Conservation (phyloP, 192 early-diverging fungal species). For the Podila verticillata region DNA sequence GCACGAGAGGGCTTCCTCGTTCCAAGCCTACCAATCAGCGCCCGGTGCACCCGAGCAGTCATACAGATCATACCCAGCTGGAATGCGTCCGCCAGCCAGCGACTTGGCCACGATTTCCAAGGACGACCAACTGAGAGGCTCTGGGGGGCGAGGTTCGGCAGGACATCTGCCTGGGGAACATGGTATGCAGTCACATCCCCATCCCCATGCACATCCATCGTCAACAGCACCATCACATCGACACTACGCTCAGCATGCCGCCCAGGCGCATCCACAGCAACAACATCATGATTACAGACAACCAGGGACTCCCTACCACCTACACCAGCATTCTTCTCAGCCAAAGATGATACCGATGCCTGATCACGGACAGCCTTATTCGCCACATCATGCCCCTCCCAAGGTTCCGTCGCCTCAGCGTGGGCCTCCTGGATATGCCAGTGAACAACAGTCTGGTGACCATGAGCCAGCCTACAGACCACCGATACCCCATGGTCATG, state of each 20-base stretch:
- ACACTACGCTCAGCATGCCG: background rate
- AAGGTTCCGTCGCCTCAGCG: constrained; percentile 28
- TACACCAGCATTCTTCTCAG: constrained; percentile 17
- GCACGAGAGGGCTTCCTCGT: constrained; percentile 6
- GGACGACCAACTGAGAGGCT: constrained; percentile 20
- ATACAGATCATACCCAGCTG: constrained; percentile 13
- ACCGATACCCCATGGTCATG: constrained; percentile 18
- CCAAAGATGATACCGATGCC: constrained; percentile 21
- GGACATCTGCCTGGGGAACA: constrained; percentile 21
- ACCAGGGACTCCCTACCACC: constrained; percentile 1
- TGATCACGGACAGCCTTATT: constrained; percentile 19
- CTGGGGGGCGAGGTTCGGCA: constrained; percentile 18
- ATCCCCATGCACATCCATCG: background rate
- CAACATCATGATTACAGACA: constrained; percentile 24
- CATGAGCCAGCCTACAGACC: constrained; percentile 38
- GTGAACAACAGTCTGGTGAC: constrained; percentile 25
- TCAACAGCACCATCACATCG: background rate
- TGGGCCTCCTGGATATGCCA: constrained; percentile 2
- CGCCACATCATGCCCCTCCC: constrained; percentile 11
- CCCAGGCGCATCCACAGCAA: constrained; percentile 23
- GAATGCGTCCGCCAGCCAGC: background rate
- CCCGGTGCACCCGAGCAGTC: constrained; percentile 13
- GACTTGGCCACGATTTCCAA: background rate
- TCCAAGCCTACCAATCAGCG: constrained; percentile 8
- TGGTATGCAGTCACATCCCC: background rate